phyloP scores from a whole-genome alignment of 768 basidiomycete species.

The Arthromyces matolae region DNA sequence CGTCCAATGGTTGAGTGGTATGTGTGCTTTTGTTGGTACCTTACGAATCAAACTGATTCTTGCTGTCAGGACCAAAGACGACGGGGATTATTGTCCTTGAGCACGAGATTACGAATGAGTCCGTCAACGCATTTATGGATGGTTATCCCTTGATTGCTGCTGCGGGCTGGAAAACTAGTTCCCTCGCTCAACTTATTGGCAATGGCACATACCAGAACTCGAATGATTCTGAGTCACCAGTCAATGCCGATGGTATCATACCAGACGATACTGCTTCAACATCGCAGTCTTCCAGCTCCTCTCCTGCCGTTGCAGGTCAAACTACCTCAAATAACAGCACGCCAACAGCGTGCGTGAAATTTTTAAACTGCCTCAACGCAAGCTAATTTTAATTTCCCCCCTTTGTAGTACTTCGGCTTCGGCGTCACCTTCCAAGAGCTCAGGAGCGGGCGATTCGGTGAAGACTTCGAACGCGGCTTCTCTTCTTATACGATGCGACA shows the following conservation, averaged over 20 bases:
- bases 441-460: background rate
- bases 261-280: background rate
- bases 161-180: slow-evolving; percentile 69
- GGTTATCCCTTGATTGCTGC: slow-evolving; percentile 59
- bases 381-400: too few relatives aligned
- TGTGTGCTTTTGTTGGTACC: slow-evolving; percentile 6
- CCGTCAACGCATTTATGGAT: slow-evolving; percentile 64
- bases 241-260: slow-evolving; percentile 24
- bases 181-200: slow-evolving; percentile 44
- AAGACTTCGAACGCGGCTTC: slow-evolving; percentile 9
- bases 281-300: background rate
- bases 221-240: slow-evolving; percentile 28
- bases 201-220: slow-evolving; percentile 46
- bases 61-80: slow-evolving; percentile 50
- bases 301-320: background rate
- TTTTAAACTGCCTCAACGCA: too few relatives aligned
- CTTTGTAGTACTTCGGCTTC: background rate
- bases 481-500: background rate
- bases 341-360: background rate
- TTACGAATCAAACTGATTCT: background rate
- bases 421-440: background rate
- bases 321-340: background rate
- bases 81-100: slow-evolving; percentile 83
- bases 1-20: slow-evolving; percentile 54
- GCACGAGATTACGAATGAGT: slow-evolving; percentile 67